These are phyloP conservation scores for Helicocarpus griseus DNA, from an alignment of 2,329 filamentous ascomycete species.

Conservation along the genomic window DNA sequence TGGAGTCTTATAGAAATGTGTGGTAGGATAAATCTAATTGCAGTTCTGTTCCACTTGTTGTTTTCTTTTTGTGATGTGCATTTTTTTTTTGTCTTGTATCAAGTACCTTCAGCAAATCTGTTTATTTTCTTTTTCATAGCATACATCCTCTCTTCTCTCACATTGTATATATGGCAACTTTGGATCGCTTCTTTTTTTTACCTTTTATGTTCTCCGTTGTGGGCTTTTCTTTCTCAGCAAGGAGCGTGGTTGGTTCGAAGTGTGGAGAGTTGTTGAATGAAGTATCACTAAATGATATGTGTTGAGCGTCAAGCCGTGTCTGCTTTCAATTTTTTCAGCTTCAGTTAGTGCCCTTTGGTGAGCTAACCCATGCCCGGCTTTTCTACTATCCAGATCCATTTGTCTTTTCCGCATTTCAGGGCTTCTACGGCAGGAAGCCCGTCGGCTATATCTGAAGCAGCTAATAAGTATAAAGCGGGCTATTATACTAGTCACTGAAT, in stretches of 20 bases:
- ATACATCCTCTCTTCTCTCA: conserved; percentile 10
- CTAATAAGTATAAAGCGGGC: too few relatives aligned
- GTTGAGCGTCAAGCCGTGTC: too few relatives aligned
- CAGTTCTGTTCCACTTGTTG: not conserved
- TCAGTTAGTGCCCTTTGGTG: too few relatives aligned
- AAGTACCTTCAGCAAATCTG: conserved; percentile 2
- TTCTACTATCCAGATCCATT: too few relatives aligned
- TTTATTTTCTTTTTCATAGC: conserved; percentile 2
- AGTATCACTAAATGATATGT: too few relatives aligned
- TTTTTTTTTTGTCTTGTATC: not conserved
- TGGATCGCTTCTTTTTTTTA: not conserved
- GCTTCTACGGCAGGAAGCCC: too few relatives aligned
- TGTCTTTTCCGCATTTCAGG: too few relatives aligned
- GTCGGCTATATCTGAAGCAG: too few relatives aligned
- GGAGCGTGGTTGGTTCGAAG: not conserved
- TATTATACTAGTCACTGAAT: too few relatives aligned
- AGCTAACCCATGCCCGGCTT: too few relatives aligned
- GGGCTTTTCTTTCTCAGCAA: not conserved
- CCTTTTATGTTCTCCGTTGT: not conserved
- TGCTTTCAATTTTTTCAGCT: too few relatives aligned
- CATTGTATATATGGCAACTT: conserved; percentile 8
- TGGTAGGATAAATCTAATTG: conserved; percentile 3
- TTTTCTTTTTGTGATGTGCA: not conserved
- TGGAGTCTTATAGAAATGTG: conserved; percentile 4
- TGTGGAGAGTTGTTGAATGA: not conserved